Evolutionary conservation across 2,329 filamentous ascomycete genomes (phyloP).

Genomic region (Periglandula ipomoeae): DNA sequence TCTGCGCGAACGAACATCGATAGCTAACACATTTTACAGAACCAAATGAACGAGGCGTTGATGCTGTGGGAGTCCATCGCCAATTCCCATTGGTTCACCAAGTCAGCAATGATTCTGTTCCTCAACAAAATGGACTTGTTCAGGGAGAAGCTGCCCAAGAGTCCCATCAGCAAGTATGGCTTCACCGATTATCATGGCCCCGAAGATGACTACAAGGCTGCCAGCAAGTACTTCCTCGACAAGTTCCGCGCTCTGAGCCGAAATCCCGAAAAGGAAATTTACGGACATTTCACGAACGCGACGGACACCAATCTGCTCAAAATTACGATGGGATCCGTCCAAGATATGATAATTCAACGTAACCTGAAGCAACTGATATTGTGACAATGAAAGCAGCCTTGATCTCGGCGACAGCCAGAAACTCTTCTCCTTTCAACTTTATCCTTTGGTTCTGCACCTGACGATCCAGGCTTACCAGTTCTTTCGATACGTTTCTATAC

Average conservation of each 20-base stretch:
- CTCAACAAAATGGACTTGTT: slow-evolving; percentile 85
- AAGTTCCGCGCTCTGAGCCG: slow-evolving; percentile 72
- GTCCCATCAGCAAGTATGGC: slow-evolving; percentile 62
- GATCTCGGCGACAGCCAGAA: neutral
- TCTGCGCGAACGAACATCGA: neutral
- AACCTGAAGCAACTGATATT: slow-evolving; percentile 69
- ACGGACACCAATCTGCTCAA: slow-evolving; percentile 68
- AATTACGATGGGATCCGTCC: slow-evolving; percentile 77
- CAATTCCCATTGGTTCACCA: slow-evolving; percentile 79
- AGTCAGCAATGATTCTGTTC: slow-evolving; percentile 74
- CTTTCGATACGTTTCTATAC: neutral
- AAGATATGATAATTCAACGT: slow-evolving; percentile 81
- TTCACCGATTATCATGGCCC: slow-evolving; percentile 74
- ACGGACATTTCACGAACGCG: slow-evolving; percentile 53
- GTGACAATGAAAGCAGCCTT: slow-evolving; percentile 13
- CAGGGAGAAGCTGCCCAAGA: slow-evolving; percentile 62
- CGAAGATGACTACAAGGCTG: slow-evolving; percentile 61
- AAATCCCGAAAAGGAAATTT: slow-evolving; percentile 54
- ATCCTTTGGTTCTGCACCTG: neutral
- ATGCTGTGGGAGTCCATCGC: slow-evolving; percentile 83
- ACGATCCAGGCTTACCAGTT: neutral
- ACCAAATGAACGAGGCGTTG: slow-evolving; percentile 84
- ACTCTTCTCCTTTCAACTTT: neutral
- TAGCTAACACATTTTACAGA: slow-evolving; percentile 37
- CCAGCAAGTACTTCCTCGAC: slow-evolving; percentile 73